A percentile compares a stretch with the other conserved stretches of the same genome.
Conservation (phyloP, 2,329 filamentous ascomycete genomes). For the Ophiostoma sp. region DNA sequence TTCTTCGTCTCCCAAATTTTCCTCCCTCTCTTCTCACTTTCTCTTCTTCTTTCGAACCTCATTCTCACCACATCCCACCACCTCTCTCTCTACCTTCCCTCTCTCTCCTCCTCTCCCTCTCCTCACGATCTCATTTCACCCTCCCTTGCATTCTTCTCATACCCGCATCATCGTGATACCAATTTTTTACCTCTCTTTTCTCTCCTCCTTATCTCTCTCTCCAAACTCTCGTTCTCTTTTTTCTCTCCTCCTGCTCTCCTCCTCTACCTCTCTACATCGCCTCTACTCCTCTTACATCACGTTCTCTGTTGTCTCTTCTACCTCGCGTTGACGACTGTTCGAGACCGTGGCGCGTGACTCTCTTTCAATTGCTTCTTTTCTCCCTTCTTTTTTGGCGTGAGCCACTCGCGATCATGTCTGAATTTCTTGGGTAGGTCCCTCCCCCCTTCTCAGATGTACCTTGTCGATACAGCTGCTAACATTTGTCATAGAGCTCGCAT, state of each 20-base stretch:
- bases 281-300: not conserved
- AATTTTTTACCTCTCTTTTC: not conserved
- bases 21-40: not conserved
- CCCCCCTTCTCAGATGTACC: not conserved
- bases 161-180: not conserved
- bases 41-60: conserved; percentile 6
- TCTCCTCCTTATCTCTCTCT: not conserved
- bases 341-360: not conserved
- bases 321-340: not conserved
- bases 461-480: conserved; percentile 14
- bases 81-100: not conserved
- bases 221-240: not conserved
- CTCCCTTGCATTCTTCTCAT: not conserved
- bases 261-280: not conserved
- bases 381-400: not conserved
- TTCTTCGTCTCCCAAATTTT: not conserved
- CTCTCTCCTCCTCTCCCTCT: not conserved
- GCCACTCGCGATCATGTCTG: conserved; percentile 26
- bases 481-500: conserved; percentile 29
- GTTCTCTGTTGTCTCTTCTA: not conserved
- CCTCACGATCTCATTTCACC: not conserved
- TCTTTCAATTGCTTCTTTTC: not conserved
- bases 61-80: not conserved
- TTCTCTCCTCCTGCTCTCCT: not conserved
- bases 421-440: conserved; percentile 29